Base-by-base conservation (phyloP, 2,329 filamentous ascomycete genomes). In the Leptographium galeiforme region DNA sequence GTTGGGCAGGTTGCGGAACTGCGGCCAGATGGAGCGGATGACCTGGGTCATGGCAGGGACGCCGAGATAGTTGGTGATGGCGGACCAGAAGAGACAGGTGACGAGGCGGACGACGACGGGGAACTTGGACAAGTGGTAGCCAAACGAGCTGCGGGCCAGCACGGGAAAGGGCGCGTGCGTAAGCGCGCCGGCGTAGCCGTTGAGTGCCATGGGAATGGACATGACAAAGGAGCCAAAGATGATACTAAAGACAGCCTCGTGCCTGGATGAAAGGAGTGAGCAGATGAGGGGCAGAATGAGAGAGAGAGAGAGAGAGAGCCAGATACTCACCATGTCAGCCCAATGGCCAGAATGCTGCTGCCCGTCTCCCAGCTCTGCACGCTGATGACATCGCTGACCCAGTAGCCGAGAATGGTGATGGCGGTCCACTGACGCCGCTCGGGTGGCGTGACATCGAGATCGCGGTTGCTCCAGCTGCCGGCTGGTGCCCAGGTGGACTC, bases 231-330 rank as follows among this genome's bases (percentile, higher is more conserved):
- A 74, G 74, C 47, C 50, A 47, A 52, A 46, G 33, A 47, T 41
- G 14, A 52, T 46, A 32, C 43, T 13, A 59, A 74, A 87, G 61
- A 82, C 89, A 59, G 76, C 79, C 38, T 52, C 51, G 25, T 44
- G 51, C 51, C 51, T 52, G 45, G 14, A 1, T 70, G 84, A 84
- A 69, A 73, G 10, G 14, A 19, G 43, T 11, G 18, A 45, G 4
- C 33, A 8, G 32, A 18, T 1, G 45, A 30, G 8, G 33, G 10
- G 18, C 2, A 18, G 6, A 50, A 43, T 5, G 38, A 2, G n/a
- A 33, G 48, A 32, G 49, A 44, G 16, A 51, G n/a, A 51, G 2
- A 50, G 19, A 11, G 48, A 16, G 12, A 2, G 12, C 34, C 6
- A 50, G 32, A 40, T 5, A 25, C 12, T 10, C 7, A 50, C 55